Evolutionary conservation across 768 basidiomycete species (phyloP).

Genomic region (Suillus alpinus): DNA sequence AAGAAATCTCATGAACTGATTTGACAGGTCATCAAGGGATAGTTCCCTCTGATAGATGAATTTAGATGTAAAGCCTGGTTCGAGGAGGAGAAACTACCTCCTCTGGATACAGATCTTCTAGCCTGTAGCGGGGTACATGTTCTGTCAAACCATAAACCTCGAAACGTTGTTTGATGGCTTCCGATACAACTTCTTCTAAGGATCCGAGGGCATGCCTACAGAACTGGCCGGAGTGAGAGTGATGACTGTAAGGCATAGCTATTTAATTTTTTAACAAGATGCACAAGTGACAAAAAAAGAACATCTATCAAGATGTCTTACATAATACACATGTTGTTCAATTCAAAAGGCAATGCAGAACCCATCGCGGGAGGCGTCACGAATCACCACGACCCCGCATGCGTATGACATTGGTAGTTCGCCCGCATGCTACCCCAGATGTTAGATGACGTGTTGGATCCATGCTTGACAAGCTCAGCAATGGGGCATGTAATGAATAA

Average conservation of each 20-base stretch:
- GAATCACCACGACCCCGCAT: slow-evolving; percentile 5
- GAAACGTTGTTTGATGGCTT: slow-evolving; percentile 80
- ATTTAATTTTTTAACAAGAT: background rate
- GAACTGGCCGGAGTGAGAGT: slow-evolving; percentile 92
- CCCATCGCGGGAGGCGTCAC: background rate
- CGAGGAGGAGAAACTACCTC: slow-evolving; percentile 56
- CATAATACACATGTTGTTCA: background rate
- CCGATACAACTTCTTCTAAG: slow-evolving; percentile 76
- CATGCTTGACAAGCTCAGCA: background rate
- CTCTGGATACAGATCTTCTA: slow-evolving; percentile 87
- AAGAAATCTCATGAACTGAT: slow-evolving; percentile 74
- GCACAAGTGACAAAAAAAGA: background rate
- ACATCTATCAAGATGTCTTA: background rate
- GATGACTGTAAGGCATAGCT: slow-evolving; percentile 70
- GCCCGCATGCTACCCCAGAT: slow-evolving; percentile 1
- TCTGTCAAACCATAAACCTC: slow-evolving; percentile 84
- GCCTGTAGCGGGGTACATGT: slow-evolving; percentile 87
- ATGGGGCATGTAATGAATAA: background rate
- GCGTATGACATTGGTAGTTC: background rate
- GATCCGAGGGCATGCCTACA: slow-evolving; percentile 84
- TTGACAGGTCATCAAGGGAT: slow-evolving; percentile 46
- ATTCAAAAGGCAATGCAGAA: slow-evolving; percentile 1
- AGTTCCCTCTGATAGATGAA: slow-evolving; percentile 49
- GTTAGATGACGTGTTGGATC: background rate
- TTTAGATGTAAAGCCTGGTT: slow-evolving; percentile 3